Conservation (phyloP, 371 early-diverging fungal genomes). For the Catenaria anguillulae region DNA sequence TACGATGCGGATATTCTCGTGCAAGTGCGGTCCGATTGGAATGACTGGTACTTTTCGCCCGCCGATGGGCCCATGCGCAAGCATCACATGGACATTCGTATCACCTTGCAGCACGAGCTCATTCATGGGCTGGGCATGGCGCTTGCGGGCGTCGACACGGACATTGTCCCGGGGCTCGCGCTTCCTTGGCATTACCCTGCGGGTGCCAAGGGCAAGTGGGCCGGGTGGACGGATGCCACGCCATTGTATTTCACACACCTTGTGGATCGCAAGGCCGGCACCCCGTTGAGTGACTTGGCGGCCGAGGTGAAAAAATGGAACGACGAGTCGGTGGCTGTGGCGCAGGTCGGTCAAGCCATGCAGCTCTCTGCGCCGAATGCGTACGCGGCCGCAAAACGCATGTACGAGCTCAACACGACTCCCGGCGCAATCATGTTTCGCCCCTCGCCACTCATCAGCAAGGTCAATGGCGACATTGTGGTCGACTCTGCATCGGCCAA, state of each 20-base stretch:
- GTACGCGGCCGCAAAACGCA: background rate
- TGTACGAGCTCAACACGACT: background rate
- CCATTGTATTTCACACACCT: background rate
- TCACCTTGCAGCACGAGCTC: constrained; percentile 1
- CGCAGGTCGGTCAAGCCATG: background rate
- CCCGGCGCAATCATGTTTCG: background rate
- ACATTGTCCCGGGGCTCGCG: background rate
- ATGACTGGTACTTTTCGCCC: background rate
- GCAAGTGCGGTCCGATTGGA: constrained; percentile 2
- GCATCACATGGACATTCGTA: constrained; percentile 3
- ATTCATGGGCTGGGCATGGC: background rate
- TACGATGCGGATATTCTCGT: background rate
- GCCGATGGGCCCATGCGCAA: background rate
- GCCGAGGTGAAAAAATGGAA: background rate
- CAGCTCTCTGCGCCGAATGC: background rate
- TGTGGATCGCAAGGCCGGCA: background rate
- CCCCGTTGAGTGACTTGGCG: background rate
- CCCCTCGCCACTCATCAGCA: no score
- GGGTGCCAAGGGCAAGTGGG: background rate
- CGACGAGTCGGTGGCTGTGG: background rate
- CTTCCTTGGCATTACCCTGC: background rate
- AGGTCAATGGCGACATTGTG: background rate
- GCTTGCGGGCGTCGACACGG: background rate
- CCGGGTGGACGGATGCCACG: background rate
- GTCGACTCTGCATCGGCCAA: background rate